Evolutionary conservation across 768 basidiomycete species (phyloP), one percentile per base, ranked within the genome.

Genomic region (Boletus sp.): DNA sequence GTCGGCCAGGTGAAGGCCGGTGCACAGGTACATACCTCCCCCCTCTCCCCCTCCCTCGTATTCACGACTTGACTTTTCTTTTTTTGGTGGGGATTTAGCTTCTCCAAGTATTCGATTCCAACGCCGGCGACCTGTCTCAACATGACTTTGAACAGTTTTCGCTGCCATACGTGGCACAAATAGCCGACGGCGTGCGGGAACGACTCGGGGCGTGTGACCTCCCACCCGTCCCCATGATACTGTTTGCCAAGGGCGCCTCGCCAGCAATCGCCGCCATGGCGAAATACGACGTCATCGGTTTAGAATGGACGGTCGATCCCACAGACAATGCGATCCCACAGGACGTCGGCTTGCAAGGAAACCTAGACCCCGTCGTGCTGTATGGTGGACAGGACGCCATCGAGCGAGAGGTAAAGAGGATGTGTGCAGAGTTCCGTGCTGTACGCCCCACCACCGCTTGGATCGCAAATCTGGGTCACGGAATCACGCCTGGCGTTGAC

Each of bases 381-480:
- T 93, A 91, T 58, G 95, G 90, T 21, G 93, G 93, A 4, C 79
- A 74, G 55, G 87, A 86, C 7, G 92, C 93, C 13, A 98, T 98
- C 63, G 91, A 94, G 73, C 70, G 72, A 37, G 84, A 89, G 60
- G 93, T 97, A 37, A 84, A 92, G 75, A 78, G 87, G 60, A 88
- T 94, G 83, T 83, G 84, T 56, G 76, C 82, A 57, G 79, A 79
- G n/a, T 98, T 98, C 75, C 76, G 79, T 47, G 64, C 65, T 7
- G 73, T 62, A 41, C 81, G 83, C 10, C 68, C 70, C 48, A 64
- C 75, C 19, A 79, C 79, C 38, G 89, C 84, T n/a, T 98, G 95
- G 93, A 98, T 98, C 64, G 90, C 90, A 9, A 98, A 98, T 73
- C 75, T 99, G 21, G 97, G 97, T 0, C 97, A 98, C 68, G 97